Evolutionary conservation across 805 yeast species (phyloP).

Genomic region (Metschnikowia corniflorae): DNA sequence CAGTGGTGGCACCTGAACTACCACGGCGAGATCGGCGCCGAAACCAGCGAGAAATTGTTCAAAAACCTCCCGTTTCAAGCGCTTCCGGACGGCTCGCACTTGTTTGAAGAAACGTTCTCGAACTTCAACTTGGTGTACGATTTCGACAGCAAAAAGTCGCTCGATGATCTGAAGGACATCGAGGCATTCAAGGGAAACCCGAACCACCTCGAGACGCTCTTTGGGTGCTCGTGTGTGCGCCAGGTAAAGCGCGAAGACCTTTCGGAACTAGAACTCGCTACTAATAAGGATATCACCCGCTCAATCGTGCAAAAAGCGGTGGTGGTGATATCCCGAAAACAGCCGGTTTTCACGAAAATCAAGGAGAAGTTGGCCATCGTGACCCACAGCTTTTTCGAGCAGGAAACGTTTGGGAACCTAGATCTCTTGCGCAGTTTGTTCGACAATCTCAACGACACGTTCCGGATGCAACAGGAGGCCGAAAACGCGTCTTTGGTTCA

Average conservation of each 20-base stretch:
- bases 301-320: slow-evolving; percentile 89
- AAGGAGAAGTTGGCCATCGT: slow-evolving; percentile 88
- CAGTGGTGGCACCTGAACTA: slow-evolving; percentile 75
- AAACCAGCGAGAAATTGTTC: slow-evolving; percentile 52
- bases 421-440: slow-evolving; percentile 65
- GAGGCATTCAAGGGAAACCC: slow-evolving; percentile 36
- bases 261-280: slow-evolving; percentile 37
- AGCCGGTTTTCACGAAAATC: slow-evolving; percentile 84
- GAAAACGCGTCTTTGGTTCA: slow-evolving; percentile 9
- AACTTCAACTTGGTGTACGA: slow-evolving; percentile 82
- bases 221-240: slow-evolving; percentile 91
- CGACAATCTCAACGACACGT: slow-evolving; percentile 51
- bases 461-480: slow-evolving; percentile 21
- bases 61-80: slow-evolving; percentile 91
- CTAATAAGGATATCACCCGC: slow-evolving; percentile 67
- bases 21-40: slow-evolving; percentile 26
- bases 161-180: slow-evolving; percentile 40
- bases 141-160: slow-evolving; percentile 43
- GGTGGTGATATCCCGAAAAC: slow-evolving; percentile 71
- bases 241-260: slow-evolving; percentile 69
- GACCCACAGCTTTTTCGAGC: slow-evolving; percentile 81
- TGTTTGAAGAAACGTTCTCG: slow-evolving; percentile 89
- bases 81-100: slow-evolving; percentile 92
- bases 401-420: slow-evolving; percentile 70
- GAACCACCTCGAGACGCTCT: slow-evolving; percentile 58